phyloP scores from a whole-genome alignment of 2,329 filamentous ascomycete species.

The Epichloe sp. region DNA sequence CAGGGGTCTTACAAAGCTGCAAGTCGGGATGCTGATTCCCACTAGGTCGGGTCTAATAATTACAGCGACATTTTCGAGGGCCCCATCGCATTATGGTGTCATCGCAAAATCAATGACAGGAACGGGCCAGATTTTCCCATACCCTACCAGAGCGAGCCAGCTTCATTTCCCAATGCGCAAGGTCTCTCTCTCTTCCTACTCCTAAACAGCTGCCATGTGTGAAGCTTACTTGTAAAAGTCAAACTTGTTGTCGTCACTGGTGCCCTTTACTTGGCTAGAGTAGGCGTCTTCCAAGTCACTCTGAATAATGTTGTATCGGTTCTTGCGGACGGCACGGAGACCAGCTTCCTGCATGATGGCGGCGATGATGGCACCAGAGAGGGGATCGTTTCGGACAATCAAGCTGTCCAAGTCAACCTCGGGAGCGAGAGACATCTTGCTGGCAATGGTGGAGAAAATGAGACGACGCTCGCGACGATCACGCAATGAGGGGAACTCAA shows the following conservation, averaged over 20 bases:
- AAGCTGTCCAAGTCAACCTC: slow-evolving; percentile 94
- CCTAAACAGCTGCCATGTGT: too few relatives aligned
- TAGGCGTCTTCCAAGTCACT: slow-evolving; percentile 94
- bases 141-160: too few relatives aligned
- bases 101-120: too few relatives aligned
- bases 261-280: slow-evolving; percentile 85
- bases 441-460: slow-evolving; percentile 94
- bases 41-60: background rate
- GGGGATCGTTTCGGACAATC: slow-evolving; percentile 90
- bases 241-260: slow-evolving; percentile 57
- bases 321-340: slow-evolving; percentile 86
- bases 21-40: background rate
- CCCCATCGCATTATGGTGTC: background rate
- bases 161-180: too few relatives aligned
- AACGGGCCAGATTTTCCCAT: too few relatives aligned
- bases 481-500: slow-evolving; percentile 91
- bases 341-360: slow-evolving; percentile 99
- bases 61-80: background rate
- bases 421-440: slow-evolving; percentile 92
- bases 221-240: slow-evolving; percentile 73
- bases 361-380: slow-evolving; percentile 90
- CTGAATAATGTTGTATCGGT: slow-evolving; percentile 98
- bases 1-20: background rate
- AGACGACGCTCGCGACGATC: slow-evolving; percentile 89
- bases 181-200: background rate